Evolutionary conservation across 371 early-diverging fungal genomes (phyloP).

Genomic region (Syncephalastrum monosporum): DNA sequence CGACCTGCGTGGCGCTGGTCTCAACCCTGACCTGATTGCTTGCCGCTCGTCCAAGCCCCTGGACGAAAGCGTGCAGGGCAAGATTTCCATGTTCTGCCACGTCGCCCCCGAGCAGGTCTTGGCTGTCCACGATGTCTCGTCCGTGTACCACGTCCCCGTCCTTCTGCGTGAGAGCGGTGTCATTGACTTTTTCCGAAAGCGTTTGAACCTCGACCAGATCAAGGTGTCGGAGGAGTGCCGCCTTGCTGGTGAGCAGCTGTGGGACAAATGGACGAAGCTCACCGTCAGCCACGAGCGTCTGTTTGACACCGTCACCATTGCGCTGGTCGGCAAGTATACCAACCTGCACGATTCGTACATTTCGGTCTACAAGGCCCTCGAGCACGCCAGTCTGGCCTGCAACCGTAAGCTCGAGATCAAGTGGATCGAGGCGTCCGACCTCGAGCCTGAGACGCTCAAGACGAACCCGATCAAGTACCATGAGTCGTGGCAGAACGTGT

Average conservation of each 20-base stretch:
- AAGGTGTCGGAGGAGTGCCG: slow-evolving; percentile 48
- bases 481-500: slow-evolving; percentile 89
- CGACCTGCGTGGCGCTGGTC: slow-evolving; percentile 93
- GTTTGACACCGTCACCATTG: slow-evolving; percentile 85
- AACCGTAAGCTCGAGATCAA: slow-evolving; percentile 79
- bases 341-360: slow-evolving; percentile 94
- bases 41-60: slow-evolving; percentile 88
- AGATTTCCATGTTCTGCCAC: slow-evolving; percentile 98
- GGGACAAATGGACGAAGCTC: slow-evolving; percentile 85
- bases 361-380: slow-evolving; percentile 94
- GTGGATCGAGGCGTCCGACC: slow-evolving; percentile 95
- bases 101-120: slow-evolving; percentile 87
- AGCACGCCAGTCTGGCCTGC: slow-evolving; percentile 87
- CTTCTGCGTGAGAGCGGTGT: slow-evolving; percentile 86
- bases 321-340: slow-evolving; percentile 96
- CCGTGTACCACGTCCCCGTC: slow-evolving; percentile 96
- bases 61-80: slow-evolving; percentile 77
- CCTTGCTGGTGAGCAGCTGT: slow-evolving; percentile 60
- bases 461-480: slow-evolving; percentile 87
- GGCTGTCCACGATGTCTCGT: slow-evolving; percentile 93
- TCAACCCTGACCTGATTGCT: slow-evolving; percentile 95
- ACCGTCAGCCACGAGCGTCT: slow-evolving; percentile 71
- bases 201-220: slow-evolving; percentile 71
- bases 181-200: slow-evolving; percentile 75
- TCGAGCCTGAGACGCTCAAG: slow-evolving; percentile 75